Evolutionary conservation across 768 basidiomycete genomes (phyloP).

Genomic region (Boletus patriciae): DNA sequence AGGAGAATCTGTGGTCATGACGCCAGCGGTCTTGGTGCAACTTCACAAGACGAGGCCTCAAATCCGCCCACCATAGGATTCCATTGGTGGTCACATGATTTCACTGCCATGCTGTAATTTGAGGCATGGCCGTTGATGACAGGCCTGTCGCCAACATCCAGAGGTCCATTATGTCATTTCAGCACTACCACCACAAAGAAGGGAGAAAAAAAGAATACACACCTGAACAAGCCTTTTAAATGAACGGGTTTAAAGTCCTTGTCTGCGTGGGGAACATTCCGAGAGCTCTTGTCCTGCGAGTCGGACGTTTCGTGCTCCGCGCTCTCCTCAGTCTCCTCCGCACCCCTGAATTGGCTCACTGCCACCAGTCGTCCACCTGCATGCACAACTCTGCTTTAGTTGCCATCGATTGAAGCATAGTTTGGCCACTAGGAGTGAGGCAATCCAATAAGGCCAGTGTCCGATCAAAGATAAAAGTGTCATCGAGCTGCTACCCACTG

Average conservation of each 20-base stretch:
- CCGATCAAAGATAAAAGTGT: slow-evolving; percentile 16
- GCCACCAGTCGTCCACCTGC: slow-evolving; percentile 39
- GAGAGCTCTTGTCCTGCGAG: slow-evolving; percentile 44
- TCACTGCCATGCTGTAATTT: too few relatives aligned
- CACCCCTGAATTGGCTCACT: slow-evolving; percentile 52
- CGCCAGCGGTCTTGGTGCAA: too few relatives aligned
- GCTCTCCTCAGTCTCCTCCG: slow-evolving; percentile 48
- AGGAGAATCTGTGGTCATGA: too few relatives aligned
- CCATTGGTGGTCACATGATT: too few relatives aligned
- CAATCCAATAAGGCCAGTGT: slow-evolving; percentile 13
- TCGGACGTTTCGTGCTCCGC: slow-evolving; percentile 41
- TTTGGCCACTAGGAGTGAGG: slow-evolving; percentile 66
- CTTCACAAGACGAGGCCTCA: too few relatives aligned
- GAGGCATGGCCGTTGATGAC: too few relatives aligned
- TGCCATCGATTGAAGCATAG: slow-evolving; percentile 63
- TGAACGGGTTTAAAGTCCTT: slow-evolving; percentile 93
- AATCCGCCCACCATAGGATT: too few relatives aligned
- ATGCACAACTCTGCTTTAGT: slow-evolving; percentile 94
- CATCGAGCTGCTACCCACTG: slow-evolving; percentile 65
- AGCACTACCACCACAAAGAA: slow-evolving; percentile 2
- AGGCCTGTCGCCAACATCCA: too few relatives aligned
- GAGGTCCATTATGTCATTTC: too few relatives aligned
- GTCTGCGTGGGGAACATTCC: slow-evolving; percentile 49
- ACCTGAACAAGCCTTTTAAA: slow-evolving; percentile 95
- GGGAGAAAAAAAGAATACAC: slow-evolving; percentile 8